phyloP scores from a whole-genome alignment of 768 basidiomycete genomes.

The Tricholoma matsutake region DNA sequence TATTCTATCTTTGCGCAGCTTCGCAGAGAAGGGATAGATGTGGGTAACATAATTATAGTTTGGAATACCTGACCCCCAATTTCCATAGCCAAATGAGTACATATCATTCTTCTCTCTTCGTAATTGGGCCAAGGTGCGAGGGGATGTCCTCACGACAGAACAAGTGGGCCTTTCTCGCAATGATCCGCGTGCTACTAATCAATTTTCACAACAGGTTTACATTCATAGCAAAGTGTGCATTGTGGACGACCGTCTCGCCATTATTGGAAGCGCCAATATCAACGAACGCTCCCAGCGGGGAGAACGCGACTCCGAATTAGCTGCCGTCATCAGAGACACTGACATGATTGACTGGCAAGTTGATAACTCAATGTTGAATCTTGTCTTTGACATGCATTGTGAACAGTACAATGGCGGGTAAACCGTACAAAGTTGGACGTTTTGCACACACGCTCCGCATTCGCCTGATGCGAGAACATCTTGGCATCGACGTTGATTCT shows the following conservation, averaged over 20 bases:
- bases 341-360: conserved; percentile 91
- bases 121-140: conserved; percentile 90
- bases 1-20: conserved; percentile 88
- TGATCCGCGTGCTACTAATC: conserved; percentile 8
- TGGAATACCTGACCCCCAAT: conserved; percentile 9
- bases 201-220: conserved; percentile 57
- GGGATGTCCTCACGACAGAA: conserved; percentile 82
- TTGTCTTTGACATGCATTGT: background rate
- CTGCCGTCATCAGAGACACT: conserved; percentile 90
- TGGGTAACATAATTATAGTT: conserved; percentile 32
- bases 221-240: conserved; percentile 88
- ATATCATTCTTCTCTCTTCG: conserved; percentile 88
- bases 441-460: conserved; percentile 94
- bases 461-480: conserved; percentile 94
- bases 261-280: conserved; percentile 96
- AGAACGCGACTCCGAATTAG: conserved; percentile 95
- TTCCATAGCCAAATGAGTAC: conserved; percentile 80
- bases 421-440: conserved; percentile 92
- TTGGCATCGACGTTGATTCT: conserved; percentile 92
- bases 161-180: conserved; percentile 46
- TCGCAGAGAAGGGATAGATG: conserved; percentile 85
- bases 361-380: background rate
- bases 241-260: conserved; percentile 91
- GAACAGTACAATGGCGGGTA: conserved; percentile 85
- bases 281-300: conserved; percentile 96